Evolutionary conservation across 306 rosid genomes (phyloP).

Genomic region (Abrus pulchellus): DNA sequence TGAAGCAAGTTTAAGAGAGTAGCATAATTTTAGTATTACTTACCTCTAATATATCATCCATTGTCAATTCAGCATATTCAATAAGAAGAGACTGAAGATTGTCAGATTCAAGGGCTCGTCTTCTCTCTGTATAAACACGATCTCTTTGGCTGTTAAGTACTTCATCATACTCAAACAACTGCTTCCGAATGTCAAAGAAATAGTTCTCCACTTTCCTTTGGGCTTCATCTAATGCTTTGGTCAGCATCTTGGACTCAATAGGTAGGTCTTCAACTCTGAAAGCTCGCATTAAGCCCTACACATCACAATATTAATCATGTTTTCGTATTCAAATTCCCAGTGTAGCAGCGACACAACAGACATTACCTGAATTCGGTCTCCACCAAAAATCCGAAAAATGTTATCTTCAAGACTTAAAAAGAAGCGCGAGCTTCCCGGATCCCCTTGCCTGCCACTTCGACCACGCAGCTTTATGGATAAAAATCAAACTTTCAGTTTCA

Average conservation of each 20-base stretch:
- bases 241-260: constrained; percentile 95
- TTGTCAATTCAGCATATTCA: constrained; percentile 96
- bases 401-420: constrained; percentile 98
- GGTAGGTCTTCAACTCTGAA: constrained; percentile 98
- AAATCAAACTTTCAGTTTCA: constrained; percentile 43
- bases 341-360: constrained; percentile 44
- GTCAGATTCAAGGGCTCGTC: constrained; percentile 92
- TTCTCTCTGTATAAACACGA: constrained; percentile 92
- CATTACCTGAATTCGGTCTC: constrained; percentile 92
- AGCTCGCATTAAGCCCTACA: constrained; percentile 94
- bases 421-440: constrained; percentile 97
- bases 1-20: constrained; percentile 9
- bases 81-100: constrained; percentile 82
- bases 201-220: constrained; percentile 98
- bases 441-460: constrained; percentile 97
- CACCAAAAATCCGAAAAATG: constrained; percentile 95
- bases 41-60: constrained; percentile 95
- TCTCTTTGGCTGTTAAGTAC: constrained; percentile 98
- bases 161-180: constrained; percentile 93
- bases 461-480: constrained; percentile 79
- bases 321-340: constrained; percentile 28
- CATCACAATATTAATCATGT: constrained; percentile 42
- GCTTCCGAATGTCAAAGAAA: constrained; percentile 96
- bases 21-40: constrained; percentile 24
- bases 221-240: constrained; percentile 99